Percentiles rank a stretch among this genome's conserved stretches.
phyloP scores from a whole-genome alignment of 371 early-diverging fungal species.

The Lichtheimia ramosa region DNA sequence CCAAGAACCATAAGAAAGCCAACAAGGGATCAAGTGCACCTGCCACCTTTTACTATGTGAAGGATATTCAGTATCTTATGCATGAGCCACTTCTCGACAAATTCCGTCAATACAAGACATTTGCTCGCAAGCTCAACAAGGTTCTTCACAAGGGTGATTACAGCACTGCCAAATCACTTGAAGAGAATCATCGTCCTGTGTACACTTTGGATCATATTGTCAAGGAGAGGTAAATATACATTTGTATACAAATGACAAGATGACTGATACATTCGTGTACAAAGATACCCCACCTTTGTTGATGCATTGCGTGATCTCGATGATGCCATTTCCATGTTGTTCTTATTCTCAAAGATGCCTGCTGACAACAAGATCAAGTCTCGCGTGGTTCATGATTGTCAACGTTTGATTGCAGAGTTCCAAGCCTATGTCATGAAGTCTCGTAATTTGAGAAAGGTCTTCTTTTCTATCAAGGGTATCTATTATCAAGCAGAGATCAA shows the following conservation, averaged over 20 bases:
- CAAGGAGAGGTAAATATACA: conserved; percentile 73
- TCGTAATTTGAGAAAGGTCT: conserved; percentile 80
- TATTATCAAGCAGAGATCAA: conserved; percentile 97
- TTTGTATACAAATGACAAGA: not conserved
- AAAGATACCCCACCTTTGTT: conserved; percentile 89
- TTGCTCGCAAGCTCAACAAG: conserved; percentile 81
- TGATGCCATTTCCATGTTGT: conserved; percentile 94
- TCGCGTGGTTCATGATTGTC: conserved; percentile 72
- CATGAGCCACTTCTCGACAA: conserved; percentile 92
- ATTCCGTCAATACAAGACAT: conserved; percentile 90
- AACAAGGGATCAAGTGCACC: conserved; percentile 89
- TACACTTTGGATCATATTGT: conserved; percentile 92
- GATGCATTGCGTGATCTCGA: conserved; percentile 96
- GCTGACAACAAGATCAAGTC: conserved; percentile 69
- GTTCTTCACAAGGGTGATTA: conserved; percentile 82
- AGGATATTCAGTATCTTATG: conserved; percentile 91
- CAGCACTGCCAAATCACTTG: conserved; percentile 70
- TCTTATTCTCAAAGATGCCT: conserved; percentile 89
- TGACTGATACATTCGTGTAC: not conserved
- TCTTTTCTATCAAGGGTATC: conserved; percentile 97
- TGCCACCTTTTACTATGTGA: conserved; percentile 90
- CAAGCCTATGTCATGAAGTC: conserved; percentile 86
- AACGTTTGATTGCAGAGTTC: conserved; percentile 85
- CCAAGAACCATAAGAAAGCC: conserved; percentile 92
- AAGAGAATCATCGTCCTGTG: conserved; percentile 73